Evolutionary conservation across 2,329 filamentous ascomycete species (phyloP), one percentile per base, ranked within the genome.

Genomic region (Fragosphaeria purpurea): DNA sequence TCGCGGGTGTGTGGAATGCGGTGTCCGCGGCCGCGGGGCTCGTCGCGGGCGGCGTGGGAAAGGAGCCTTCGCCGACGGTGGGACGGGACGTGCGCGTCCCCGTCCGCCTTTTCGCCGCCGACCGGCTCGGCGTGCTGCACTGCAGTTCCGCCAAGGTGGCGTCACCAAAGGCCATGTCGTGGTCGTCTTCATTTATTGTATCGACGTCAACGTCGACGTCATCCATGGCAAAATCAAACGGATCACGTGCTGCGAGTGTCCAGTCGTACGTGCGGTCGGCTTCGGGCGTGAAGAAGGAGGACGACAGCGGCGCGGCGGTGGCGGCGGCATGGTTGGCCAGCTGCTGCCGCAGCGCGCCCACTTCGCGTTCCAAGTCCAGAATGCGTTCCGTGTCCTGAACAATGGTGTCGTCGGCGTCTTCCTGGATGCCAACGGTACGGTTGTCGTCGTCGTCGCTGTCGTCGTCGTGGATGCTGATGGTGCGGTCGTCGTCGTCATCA

Each of bases 31-130:
- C 53, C 55, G 64, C 56, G 2, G 74, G 73, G 41, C 77, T 80
- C 0, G 77, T 80, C 3, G 72, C 69, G 1, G 77, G 77, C 0
- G 77, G 77, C 0, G 76, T 77, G 5, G 72, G 72, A 55, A 80
- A 79, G 0, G 75, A 77, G n/a, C 42, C 50, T 2, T 34, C 31
- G 34, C 38, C n/a, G 13, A 37, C 22, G 7, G 42, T 38, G 63
- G 60, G 43, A 64, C 61, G 41, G 63, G 60, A 12, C 65, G 59
- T 2, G 40, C 45, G 33, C 7, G 10, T 22, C 3, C 40, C 5
- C 6, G 34, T 33, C 31, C 30, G 31, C 22, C 33, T 44, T 3
- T 37, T 38, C 6, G 60, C 38, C 4, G 60, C 53, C 6, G 56
- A 50, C 11, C 64, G 61, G 0, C 70, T 69, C 0, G 77, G 77